phyloP scores from a whole-genome alignment of 345 rosid species.

The Aurinia saxatilis region DNA sequence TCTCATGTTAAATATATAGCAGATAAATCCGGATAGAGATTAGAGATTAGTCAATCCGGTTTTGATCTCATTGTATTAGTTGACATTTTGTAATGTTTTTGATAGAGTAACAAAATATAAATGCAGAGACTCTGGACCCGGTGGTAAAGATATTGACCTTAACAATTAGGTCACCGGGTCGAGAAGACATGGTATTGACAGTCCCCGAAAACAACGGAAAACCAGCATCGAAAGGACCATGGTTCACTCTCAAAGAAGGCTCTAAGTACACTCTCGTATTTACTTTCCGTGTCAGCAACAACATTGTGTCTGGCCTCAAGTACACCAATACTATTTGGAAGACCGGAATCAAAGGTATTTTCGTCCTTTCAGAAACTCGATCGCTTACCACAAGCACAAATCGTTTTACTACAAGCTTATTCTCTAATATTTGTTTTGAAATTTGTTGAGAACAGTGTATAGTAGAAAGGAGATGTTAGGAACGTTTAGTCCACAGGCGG shows the following conservation, averaged over 20 bases:
- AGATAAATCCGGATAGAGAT: not conserved
- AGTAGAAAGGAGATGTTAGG: conserved; percentile 83
- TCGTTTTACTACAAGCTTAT: not conserved
- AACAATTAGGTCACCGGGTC: conserved; percentile 57
- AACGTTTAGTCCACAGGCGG: conserved; percentile 85
- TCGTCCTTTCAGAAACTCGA: not conserved
- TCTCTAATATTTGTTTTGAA: not conserved
- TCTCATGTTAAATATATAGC: not conserved
- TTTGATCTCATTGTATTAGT: not conserved
- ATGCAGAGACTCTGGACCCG: conserved; percentile 67
- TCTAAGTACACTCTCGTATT: conserved; percentile 61
- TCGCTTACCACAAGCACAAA: not conserved
- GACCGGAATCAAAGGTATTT: conserved; percentile 58
- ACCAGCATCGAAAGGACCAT: conserved; percentile 46
- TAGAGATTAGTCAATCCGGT: not conserved
- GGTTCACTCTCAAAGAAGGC: conserved; percentile 93
- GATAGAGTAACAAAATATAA: conserved; percentile 10
- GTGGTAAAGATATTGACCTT: conserved; percentile 71
- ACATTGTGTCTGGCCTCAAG: conserved; percentile 82
- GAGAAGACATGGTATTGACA: conserved; percentile 64
- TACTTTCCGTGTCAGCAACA: conserved; percentile 67
- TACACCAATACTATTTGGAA: conserved; percentile 82
- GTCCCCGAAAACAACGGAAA: conserved; percentile 53
- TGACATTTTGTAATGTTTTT: not conserved
- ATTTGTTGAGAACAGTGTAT: conserved; percentile 44